Evolutionary conservation across 306 rosid species (phyloP).

Genomic region (Dryas octopetala): DNA sequence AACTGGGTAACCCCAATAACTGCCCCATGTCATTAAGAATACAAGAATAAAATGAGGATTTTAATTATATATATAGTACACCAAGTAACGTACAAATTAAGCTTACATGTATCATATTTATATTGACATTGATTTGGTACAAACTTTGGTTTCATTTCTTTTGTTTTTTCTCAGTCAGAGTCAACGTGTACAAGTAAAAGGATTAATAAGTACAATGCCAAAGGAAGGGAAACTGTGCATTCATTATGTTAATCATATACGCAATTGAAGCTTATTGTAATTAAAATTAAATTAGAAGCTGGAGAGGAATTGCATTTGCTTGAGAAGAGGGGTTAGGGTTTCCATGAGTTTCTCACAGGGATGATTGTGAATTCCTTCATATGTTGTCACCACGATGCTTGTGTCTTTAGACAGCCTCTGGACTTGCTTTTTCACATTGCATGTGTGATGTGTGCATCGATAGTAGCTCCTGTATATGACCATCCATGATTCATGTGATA

Average conservation of each 20-base stretch:
- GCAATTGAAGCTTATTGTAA: not conserved
- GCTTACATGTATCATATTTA: too few species aligned
- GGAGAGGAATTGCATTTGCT: constrained; percentile 81
- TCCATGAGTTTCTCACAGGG: constrained; percentile 91
- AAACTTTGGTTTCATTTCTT: too few species aligned
- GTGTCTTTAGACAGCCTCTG: constrained; percentile 87
- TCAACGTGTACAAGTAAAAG: too few species aligned
- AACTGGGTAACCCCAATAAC: too few species aligned
- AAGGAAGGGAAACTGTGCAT: not conserved
- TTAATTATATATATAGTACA: too few species aligned
- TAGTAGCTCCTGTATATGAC: constrained; percentile 69
- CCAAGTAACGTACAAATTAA: too few species aligned
- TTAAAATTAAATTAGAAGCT: constrained; percentile 33
- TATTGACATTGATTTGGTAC: too few species aligned
- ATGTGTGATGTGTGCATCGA: constrained; percentile 87
- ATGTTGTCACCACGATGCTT: constrained; percentile 86
- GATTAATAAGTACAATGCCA: too few species aligned
- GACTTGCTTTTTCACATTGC: constrained; percentile 91
- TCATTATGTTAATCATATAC: not conserved
- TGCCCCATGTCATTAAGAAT: too few species aligned
- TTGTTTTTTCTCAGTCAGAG: too few species aligned
- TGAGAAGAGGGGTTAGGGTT: constrained; percentile 87
- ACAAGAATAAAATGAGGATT: too few species aligned
- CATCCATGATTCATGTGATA: not conserved
- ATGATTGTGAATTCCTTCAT: constrained; percentile 90